phyloP scores from a whole-genome alignment of 2,329 filamentous ascomycete genomes.

The Hymenoscyphus fructigenus region DNA sequence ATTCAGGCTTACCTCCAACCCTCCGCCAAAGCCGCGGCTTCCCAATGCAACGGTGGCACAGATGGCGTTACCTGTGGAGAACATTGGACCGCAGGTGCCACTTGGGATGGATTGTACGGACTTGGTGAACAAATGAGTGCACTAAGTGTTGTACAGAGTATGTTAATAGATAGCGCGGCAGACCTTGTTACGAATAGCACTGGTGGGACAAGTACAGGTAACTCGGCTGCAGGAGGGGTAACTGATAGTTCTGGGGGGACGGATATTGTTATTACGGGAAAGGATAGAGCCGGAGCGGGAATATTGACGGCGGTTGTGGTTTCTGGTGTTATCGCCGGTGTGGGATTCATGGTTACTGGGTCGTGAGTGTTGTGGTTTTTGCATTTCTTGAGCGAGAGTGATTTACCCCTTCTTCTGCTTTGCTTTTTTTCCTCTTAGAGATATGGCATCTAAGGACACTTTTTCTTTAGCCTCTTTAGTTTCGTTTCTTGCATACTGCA shows the following conservation, averaged over 20 bases:
- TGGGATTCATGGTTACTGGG: slow-evolving; percentile 49
- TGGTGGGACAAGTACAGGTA: slow-evolving; percentile 56
- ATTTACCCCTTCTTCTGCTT: background rate
- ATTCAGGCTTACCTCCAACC: slow-evolving; percentile 54
- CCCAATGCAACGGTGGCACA: slow-evolving; percentile 44
- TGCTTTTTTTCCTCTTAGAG: background rate
- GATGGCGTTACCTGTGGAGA: slow-evolving; percentile 60
- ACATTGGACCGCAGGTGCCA: slow-evolving; percentile 53
- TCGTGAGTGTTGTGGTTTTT: background rate
- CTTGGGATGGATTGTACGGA: slow-evolving; percentile 59
- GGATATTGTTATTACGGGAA: slow-evolving; percentile 39
- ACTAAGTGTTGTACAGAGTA: slow-evolving; percentile 62
- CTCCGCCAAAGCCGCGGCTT: slow-evolving; percentile 56
- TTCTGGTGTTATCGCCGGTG: slow-evolving; percentile 51
- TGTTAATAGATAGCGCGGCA: slow-evolving; percentile 48
- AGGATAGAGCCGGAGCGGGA: slow-evolving; percentile 66
- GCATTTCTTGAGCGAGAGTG: background rate
- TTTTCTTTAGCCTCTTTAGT: background rate
- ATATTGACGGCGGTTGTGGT: slow-evolving; percentile 59
- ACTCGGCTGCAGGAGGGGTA: slow-evolving; percentile 29
- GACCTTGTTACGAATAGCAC: slow-evolving; percentile 47
- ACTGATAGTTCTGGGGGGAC: slow-evolving; percentile 6
- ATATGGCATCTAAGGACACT: background rate
- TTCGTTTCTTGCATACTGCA: background rate
- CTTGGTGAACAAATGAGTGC: slow-evolving; percentile 71